These are phyloP conservation scores for Pyricularia pennisetigena DNA, from an alignment of 2,329 filamentous ascomycete species.

Conservation along the genomic window DNA sequence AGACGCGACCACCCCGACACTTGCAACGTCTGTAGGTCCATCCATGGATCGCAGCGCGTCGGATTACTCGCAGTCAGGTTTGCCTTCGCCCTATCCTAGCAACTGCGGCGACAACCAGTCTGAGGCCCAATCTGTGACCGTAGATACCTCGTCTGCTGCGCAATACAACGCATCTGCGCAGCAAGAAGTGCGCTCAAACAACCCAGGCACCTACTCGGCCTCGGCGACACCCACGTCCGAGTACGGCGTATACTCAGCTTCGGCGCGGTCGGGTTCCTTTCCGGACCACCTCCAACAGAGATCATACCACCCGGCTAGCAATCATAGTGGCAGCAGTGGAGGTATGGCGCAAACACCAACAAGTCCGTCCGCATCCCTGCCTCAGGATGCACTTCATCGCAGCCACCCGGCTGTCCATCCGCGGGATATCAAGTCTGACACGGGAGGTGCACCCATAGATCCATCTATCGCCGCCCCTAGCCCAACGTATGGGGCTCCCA, in stretches of 20 bases:
- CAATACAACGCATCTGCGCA: conserved; percentile 63
- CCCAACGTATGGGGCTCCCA: conserved; percentile 70
- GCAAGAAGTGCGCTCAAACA: conserved; percentile 59
- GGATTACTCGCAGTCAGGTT: conserved; percentile 84
- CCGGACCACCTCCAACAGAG: conserved; percentile 74
- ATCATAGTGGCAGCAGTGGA: conserved; percentile 62
- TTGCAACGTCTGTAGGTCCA: conserved; percentile 10
- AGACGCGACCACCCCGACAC: conserved; percentile 9
- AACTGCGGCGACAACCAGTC: conserved; percentile 61
- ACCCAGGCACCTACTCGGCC: conserved; percentile 51
- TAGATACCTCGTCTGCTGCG: conserved; percentile 91
- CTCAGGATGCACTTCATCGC: conserved; percentile 54
- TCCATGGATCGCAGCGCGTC: conserved; percentile 54
- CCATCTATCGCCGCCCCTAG: conserved; percentile 89
- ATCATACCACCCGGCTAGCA: conserved; percentile 69
- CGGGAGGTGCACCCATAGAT: conserved; percentile 97
- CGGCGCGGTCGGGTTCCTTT: conserved; percentile 74
- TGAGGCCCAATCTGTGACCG: conserved; percentile 61
- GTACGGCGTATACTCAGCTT: conserved; percentile 68
- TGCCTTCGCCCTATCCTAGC: conserved; percentile 62
- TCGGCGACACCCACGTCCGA: conserved; percentile 82
- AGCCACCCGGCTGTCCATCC: neutral
- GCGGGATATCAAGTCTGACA: conserved; percentile 68
- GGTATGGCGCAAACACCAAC: conserved; percentile 95
- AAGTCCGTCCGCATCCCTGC: conserved; percentile 89